Base-by-base conservation (phyloP, 805 yeast genomes). In the Kurtzmaniella fragi region DNA sequence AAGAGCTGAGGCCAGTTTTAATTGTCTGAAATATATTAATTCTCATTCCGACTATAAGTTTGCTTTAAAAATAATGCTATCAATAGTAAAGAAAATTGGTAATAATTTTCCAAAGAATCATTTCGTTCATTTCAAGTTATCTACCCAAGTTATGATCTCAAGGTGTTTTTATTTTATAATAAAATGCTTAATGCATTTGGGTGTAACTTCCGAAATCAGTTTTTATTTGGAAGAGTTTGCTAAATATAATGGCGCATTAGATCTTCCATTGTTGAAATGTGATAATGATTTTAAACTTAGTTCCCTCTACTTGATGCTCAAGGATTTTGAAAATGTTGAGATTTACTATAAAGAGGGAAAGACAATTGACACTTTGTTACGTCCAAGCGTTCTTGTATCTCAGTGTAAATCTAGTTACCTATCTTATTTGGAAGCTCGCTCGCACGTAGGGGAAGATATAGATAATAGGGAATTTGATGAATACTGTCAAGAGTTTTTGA, bases 201-300 rank as follows among this genome's bases (percentile, higher is more conserved):
- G 90, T 0, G 50, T 80, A 2, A 61, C 79, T 0, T 77, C 76
- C 44, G 88, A 83, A 40, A 70, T 80, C 34, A 69, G 71, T 2
- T 78, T 68, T 50, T 82, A 72, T 55, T 45, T 70, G 3, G 62
- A 62, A 5, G 90, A 84, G 47, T 62, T 76, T 28, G 56, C 59
- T 5, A 64, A 60, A 28, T 50, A 77, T 10, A 51, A 70, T 13
- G 49, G 56, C 3, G 47, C 58, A 1, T 45, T 47, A 6, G 57
- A 53, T 12, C 48, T 52, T 4, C 62, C 69, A 0, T 30, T 59
- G 6, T 35, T 43, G 14, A 53, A 45, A 35, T 44, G 52, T 6
- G 39, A 45, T 14, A 48, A 54, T 40, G 33, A 45, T 35, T 45
- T 50, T 31, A 39, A 46, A 16, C 31, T 46, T 26, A 40, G 57